phyloP scores from a whole-genome alignment of 2,329 filamentous ascomycete genomes.

The Pseudogymnoascus sp. region DNA sequence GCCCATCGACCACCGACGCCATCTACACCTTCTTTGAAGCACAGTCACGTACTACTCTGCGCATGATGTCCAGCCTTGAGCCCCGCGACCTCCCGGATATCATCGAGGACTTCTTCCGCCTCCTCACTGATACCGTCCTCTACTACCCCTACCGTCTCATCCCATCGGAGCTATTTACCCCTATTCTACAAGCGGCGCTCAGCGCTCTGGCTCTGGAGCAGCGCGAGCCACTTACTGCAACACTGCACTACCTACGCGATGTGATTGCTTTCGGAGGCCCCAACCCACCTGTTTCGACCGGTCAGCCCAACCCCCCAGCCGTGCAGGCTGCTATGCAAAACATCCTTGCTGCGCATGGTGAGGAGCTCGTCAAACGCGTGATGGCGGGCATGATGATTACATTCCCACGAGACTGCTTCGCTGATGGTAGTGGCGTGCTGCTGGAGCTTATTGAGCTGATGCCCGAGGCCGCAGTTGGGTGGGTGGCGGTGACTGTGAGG shows the following conservation, averaged over 20 bases:
- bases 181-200: conserved; percentile 80
- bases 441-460: conserved; percentile 82
- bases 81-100: conserved; percentile 51
- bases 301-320: conserved; percentile 55
- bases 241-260: conserved; percentile 87
- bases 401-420: conserved; percentile 91
- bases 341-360: conserved; percentile 62
- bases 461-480: conserved; percentile 67
- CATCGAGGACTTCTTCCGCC: conserved; percentile 72
- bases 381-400: conserved; percentile 99
- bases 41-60: conserved; percentile 82
- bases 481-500: conserved; percentile 76
- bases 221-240: conserved; percentile 81
- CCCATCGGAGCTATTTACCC: conserved; percentile 65
- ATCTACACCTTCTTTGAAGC: conserved; percentile 95
- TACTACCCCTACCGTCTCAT: conserved; percentile 86
- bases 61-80: conserved; percentile 77
- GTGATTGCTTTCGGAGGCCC: conserved; percentile 80
- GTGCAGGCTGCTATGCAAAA: conserved; percentile 65
- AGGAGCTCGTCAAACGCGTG: conserved; percentile 75
- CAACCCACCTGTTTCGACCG: conserved; percentile 56
- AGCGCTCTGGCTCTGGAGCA: conserved; percentile 84
- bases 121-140: conserved; percentile 82
- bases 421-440: conserved; percentile 87
- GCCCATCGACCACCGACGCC: conserved; percentile 69